A percentile compares a stretch with the other conserved stretches of the same genome.
Evolutionary conservation across 2,329 filamentous ascomycete genomes (phyloP).

Genomic region (Sclerotinia sclerotiorum): DNA sequence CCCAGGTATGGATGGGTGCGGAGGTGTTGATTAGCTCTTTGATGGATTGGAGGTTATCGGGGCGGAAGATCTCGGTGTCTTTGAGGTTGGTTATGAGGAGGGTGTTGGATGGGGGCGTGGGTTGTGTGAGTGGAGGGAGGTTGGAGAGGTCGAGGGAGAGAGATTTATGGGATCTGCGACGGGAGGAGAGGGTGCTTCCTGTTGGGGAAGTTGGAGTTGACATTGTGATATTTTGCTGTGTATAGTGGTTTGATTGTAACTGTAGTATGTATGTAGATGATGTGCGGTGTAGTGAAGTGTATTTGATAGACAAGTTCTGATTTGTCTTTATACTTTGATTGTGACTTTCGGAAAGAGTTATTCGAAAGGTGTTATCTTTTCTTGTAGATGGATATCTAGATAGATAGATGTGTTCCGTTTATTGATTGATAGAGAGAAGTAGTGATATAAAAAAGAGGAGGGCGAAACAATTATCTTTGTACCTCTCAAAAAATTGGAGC

Average conservation of each 20-base stretch:
- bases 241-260: not conserved
- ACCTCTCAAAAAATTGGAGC: slow-evolving; percentile 11
- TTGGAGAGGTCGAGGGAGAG: slow-evolving; percentile 69
- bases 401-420: not conserved
- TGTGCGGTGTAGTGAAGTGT: slow-evolving; percentile 5
- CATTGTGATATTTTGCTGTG: slow-evolving; percentile 19
- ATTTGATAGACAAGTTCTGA: slow-evolving; percentile 8
- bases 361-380: not conserved
- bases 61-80: slow-evolving; percentile 70
- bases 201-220: slow-evolving; percentile 17
- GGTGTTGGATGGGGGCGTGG: slow-evolving; percentile 78
- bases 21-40: slow-evolving; percentile 67
- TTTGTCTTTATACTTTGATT: not conserved
- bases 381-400: not conserved
- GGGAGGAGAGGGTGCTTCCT: slow-evolving; percentile 33
- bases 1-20: slow-evolving; percentile 74
- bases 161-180: slow-evolving; percentile 46
- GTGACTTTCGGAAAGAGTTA: not conserved
- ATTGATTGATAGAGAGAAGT: slow-evolving; percentile 5
- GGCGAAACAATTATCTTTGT: slow-evolving; percentile 19
- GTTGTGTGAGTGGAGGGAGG: slow-evolving; percentile 66
- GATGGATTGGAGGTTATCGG: slow-evolving; percentile 72
- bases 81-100: slow-evolving; percentile 80
- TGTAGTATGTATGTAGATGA: not conserved
- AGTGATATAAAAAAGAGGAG: not conserved